phyloP scores from a whole-genome alignment of 352 stramenopile species.

The Thraustochytrium sp. region DNA sequence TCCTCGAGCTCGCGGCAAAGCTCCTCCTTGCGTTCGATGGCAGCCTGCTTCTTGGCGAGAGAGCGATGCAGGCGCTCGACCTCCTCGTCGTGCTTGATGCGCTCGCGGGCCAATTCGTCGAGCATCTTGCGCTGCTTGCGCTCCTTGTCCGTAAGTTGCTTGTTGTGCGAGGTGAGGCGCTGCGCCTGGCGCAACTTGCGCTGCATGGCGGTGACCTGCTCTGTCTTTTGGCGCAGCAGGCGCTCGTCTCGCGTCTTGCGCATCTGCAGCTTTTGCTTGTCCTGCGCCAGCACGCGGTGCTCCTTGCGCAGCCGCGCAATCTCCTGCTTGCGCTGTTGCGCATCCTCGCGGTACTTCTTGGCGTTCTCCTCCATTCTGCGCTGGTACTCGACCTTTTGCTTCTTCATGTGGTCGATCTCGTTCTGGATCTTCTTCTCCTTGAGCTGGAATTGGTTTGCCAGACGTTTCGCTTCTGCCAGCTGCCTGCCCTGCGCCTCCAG shows the following conservation, averaged over 20 bases:
- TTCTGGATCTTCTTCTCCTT: constrained; percentile 36
- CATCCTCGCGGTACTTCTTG: constrained; percentile 42
- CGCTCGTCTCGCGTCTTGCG: constrained; percentile 15
- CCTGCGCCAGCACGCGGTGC: constrained; percentile 8
- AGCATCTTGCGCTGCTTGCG: constrained; percentile 27
- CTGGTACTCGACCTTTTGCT: constrained; percentile 45
- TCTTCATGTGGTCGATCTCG: constrained; percentile 45
- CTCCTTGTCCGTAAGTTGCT: constrained; percentile 33
- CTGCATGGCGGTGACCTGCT: constrained; percentile 41
- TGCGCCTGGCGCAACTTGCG: constrained; percentile 39
- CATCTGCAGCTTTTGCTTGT: constrained; percentile 44
- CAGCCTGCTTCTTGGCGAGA: constrained; percentile 25
- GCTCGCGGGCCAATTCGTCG: constrained; percentile 31
- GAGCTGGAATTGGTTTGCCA: constrained; percentile 19
- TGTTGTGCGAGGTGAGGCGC: constrained; percentile 27
- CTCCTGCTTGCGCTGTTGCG: constrained; percentile 26
- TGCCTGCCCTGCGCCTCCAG: constrained; percentile 35
- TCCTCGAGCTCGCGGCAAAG: constrained; percentile 35
- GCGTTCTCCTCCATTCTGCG: constrained; percentile 42
- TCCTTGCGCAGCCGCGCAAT: constrained; percentile 39
- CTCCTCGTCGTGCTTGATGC: constrained; percentile 36
- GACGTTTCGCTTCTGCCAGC: constrained; percentile 28
- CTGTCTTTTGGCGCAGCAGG: constrained; percentile 38
- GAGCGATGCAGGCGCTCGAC: constrained; percentile 29
- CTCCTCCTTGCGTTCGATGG: constrained; percentile 21